Percentiles rank a stretch among this genome's conserved stretches.
Evolutionary conservation across 164 flowering plant genomes (phyloP).

Genomic region (Vitis vinifera): DNA sequence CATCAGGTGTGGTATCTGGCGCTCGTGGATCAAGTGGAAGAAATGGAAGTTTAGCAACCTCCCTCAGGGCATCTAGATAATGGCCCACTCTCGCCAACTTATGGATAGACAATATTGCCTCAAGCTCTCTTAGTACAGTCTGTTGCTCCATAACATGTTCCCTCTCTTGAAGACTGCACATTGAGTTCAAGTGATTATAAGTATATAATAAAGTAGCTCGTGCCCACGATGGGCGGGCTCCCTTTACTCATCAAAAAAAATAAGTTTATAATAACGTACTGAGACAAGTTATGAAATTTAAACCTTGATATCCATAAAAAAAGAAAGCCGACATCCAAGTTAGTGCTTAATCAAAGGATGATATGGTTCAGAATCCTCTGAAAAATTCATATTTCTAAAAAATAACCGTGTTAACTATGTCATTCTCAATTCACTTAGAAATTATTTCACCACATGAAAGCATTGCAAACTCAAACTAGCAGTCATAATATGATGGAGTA

Average conservation of each 20-base stretch:
- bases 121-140: constrained; percentile 79
- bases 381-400: neutral
- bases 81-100: constrained; percentile 64
- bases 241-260: no score
- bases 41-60: constrained; percentile 74
- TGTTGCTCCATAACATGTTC: constrained; percentile 76
- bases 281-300: neutral
- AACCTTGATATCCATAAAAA: neutral
- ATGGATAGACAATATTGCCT: constrained; percentile 71
- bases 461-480: neutral
- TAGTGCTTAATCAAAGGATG: neutral
- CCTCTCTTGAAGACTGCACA: constrained; percentile 77
- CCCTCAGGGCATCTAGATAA: constrained; percentile 82
- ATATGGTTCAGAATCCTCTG: neutral
- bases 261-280: neutral
- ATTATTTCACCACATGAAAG: neutral
- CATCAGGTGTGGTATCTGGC: constrained; percentile 48
- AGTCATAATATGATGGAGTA: neutral
- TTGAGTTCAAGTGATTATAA: neutral
- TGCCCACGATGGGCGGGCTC: no score
- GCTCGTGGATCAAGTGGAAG: constrained; percentile 83
- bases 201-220: no score
- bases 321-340: neutral
- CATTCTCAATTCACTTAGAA: no score
- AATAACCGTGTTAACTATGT: no score